phyloP scores from a whole-genome alignment of 768 basidiomycete species.

The Podaxis sp. region DNA sequence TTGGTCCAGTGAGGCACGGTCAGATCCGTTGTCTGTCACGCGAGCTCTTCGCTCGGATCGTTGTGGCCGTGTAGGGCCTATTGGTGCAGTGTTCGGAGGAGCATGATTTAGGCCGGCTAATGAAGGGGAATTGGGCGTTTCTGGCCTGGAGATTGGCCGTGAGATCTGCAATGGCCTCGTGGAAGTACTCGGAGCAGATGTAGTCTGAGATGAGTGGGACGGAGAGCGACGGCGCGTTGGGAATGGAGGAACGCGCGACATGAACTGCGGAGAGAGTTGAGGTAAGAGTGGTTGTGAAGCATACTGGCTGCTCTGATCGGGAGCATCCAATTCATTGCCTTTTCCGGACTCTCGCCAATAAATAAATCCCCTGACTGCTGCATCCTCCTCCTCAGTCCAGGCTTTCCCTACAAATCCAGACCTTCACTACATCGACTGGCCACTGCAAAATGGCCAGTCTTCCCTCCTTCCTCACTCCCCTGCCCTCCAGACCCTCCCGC shows the following conservation, averaged over 20 bases:
- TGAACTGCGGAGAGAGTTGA: slow-evolving; percentile 23
- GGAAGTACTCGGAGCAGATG: slow-evolving; percentile 35
- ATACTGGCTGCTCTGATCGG: slow-evolving; percentile 2
- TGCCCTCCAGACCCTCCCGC: slow-evolving; percentile 16
- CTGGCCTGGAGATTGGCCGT: slow-evolving; percentile 53
- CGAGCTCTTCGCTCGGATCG: slow-evolving; percentile 65
- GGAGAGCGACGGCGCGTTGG: slow-evolving; percentile 54
- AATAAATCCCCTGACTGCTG: not conserved
- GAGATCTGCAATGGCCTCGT: slow-evolving; percentile 64
- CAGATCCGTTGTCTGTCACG: slow-evolving; percentile 50
- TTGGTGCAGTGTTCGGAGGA: slow-evolving; percentile 40
- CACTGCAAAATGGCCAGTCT: slow-evolving; percentile 20
- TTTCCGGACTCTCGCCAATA: not conserved
- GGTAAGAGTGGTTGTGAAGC: not conserved
- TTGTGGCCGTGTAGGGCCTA: slow-evolving; percentile 63
- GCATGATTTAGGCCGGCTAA: slow-evolving; percentile 23
- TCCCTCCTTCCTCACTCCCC: slow-evolving; percentile 32
- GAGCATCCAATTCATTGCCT: slow-evolving; percentile 3
- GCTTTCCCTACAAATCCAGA: not conserved
- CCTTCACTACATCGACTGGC: not conserved
- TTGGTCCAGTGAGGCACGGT: slow-evolving; percentile 39
- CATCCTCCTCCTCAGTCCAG: not conserved
- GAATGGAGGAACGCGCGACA: slow-evolving; percentile 63
- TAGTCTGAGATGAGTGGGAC: slow-evolving; percentile 40
- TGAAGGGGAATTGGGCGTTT: slow-evolving; percentile 46